These are phyloP conservation scores for Epichloe sp. DNA, from an alignment of 2,329 filamentous ascomycete species.

Conservation along the genomic window DNA sequence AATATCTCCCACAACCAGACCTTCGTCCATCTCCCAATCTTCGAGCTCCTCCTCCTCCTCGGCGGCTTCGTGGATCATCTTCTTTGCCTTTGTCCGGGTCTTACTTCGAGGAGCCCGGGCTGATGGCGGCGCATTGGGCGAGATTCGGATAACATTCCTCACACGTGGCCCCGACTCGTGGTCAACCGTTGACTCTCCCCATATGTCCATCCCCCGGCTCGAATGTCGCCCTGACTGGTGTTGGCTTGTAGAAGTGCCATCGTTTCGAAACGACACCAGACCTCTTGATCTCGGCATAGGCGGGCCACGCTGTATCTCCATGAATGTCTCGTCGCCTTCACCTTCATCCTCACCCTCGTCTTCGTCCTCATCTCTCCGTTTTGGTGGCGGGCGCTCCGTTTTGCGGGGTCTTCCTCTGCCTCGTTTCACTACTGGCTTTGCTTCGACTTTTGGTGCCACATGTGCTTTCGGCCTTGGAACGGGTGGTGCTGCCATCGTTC, in stretches of 20 bases:
- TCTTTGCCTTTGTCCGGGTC: slow-evolving; percentile 17
- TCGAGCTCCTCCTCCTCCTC: slow-evolving; percentile 44
- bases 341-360: slow-evolving; percentile 20
- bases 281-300: slow-evolving; percentile 42
- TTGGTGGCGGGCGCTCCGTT: slow-evolving; percentile 11
- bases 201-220: slow-evolving; percentile 68
- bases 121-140: slow-evolving; percentile 38
- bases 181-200: slow-evolving; percentile 52
- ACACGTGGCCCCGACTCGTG: slow-evolving; percentile 42
- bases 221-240: slow-evolving; percentile 69
- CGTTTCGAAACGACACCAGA: slow-evolving; percentile 37
- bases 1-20: slow-evolving; percentile 50
- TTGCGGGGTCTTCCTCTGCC: slow-evolving; percentile 6
- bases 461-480: neutral
- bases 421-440: neutral
- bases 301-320: slow-evolving; percentile 39
- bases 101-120: slow-evolving; percentile 15
- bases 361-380: slow-evolving; percentile 20
- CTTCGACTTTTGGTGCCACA: neutral
- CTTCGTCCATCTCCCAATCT: slow-evolving; percentile 58
- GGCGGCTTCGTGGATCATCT: slow-evolving; percentile 21
- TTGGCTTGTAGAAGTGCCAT: slow-evolving; percentile 37
- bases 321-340: slow-evolving; percentile 29
- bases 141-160: slow-evolving; percentile 62
- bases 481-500: neutral